phyloP scores from a whole-genome alignment of 75 land plant genomes.

The Picea sitchensis region DNA sequence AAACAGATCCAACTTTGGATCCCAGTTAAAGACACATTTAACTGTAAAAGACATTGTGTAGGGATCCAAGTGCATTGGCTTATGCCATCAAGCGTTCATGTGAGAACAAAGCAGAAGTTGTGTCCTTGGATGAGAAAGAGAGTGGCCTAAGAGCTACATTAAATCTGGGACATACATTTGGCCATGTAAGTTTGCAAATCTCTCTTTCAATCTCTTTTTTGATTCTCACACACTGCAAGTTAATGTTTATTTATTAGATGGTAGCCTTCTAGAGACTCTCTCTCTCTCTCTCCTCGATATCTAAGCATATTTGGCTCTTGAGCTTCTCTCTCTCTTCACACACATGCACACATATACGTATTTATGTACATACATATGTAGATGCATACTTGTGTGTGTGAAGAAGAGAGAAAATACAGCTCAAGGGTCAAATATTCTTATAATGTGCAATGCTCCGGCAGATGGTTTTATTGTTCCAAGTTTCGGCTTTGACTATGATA shows the following conservation, averaged over 20 bases:
- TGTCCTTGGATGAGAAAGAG: conserved; percentile 92
- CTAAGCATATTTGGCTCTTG: too few species aligned
- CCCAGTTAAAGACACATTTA: not conserved
- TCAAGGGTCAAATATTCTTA: too few species aligned
- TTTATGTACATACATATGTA: too few species aligned
- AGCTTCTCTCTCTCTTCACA: too few species aligned
- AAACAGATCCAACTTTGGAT: not conserved
- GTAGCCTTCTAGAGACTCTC: not conserved
- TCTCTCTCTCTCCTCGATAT: too few species aligned
- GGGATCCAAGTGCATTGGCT: conserved; percentile 81
- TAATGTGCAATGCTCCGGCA: not conserved
- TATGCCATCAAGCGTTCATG: conserved; percentile 95
- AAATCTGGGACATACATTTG: conserved; percentile 96
- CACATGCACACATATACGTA: too few species aligned
- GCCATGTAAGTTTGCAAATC: conserved; percentile 60
- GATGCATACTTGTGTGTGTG: too few species aligned
- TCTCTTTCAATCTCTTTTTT: not conserved
- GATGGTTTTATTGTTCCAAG: not conserved
- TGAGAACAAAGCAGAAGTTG: conserved; percentile 98
- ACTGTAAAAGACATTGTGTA: conserved; percentile 23
- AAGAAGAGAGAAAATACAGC: too few species aligned
- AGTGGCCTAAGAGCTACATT: conserved; percentile 86
- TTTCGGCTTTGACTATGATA: not conserved
- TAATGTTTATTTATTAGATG: not conserved
- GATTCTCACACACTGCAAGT: too few species aligned